phyloP scores from a whole-genome alignment of 148 eudicot genomes.

The Rhododendron griersonianum region DNA sequence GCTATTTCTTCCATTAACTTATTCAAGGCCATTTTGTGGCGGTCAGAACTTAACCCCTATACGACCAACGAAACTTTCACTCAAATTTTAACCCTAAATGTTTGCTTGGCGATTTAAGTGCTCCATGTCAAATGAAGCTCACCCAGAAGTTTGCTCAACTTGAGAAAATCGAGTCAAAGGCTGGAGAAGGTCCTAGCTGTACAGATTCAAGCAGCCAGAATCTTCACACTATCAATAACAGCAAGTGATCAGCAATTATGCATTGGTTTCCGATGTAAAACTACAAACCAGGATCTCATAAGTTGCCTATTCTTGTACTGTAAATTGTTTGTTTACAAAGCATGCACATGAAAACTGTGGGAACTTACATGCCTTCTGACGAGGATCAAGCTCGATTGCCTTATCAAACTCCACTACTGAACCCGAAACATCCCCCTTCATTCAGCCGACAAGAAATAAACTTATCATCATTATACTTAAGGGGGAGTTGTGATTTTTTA shows the following conservation, averaged over 20 bases:
- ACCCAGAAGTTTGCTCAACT: no score
- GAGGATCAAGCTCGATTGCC: slow-evolving; percentile 88
- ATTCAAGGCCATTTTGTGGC: neutral
- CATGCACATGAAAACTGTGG: neutral
- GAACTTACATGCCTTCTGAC: slow-evolving; percentile 92
- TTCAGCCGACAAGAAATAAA: neutral
- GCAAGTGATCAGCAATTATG: neutral
- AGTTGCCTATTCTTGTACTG: neutral
- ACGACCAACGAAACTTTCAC: neutral
- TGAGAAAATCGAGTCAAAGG: neutral
- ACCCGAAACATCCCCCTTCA: slow-evolving; percentile 87
- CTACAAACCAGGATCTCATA: neutral
- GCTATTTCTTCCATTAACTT: neutral
- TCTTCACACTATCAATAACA: neutral
- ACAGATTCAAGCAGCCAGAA: neutral
- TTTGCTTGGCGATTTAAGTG: neutral
- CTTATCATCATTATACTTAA: neutral
- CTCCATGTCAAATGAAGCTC: neutral
- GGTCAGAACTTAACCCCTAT: neutral
- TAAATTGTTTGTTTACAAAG: neutral
- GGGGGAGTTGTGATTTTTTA: neutral
- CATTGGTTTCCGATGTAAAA: neutral
- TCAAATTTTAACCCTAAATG: neutral
- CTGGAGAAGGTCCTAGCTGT: neutral
- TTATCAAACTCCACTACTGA: slow-evolving; percentile 76